Evolutionary conservation across 1,284 basidiomycete genomes (phyloP).

Genomic region (Pisolithus thermaeus): DNA sequence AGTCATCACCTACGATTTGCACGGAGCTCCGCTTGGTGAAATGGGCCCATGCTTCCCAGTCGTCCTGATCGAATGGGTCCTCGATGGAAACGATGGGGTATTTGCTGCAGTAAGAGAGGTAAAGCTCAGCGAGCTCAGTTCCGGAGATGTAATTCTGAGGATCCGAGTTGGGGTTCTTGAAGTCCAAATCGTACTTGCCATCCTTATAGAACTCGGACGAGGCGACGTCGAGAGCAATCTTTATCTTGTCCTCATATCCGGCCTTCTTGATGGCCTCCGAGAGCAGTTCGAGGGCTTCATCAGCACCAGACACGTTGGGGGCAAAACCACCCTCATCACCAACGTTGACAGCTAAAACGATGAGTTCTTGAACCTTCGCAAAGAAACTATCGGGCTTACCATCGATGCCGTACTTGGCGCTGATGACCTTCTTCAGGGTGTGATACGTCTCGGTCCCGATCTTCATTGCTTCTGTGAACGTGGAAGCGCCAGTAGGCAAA

Average conservation of each 20-base stretch:
- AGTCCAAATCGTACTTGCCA: slow-evolving; percentile 99
- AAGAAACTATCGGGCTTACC: slow-evolving; percentile 43
- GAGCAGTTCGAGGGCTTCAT: slow-evolving; percentile 96
- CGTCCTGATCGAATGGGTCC: slow-evolving; percentile 99
- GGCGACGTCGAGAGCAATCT: slow-evolving; percentile 98
- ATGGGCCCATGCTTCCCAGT: slow-evolving; percentile 97
- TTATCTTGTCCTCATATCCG: slow-evolving; percentile 97
- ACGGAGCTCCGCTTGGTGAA: slow-evolving; percentile 76
- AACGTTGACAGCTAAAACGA: slow-evolving; percentile 84
- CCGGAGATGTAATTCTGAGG: slow-evolving; percentile 94
- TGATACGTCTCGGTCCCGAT: slow-evolving; percentile 99
- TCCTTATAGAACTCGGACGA: slow-evolving; percentile 99
- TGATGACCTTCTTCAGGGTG: slow-evolving; percentile 99
- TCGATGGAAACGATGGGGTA: slow-evolving; percentile 98
- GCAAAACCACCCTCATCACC: slow-evolving; percentile 99
- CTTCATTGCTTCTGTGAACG: slow-evolving; percentile 97
- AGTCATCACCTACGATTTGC: slow-evolving; percentile 96
- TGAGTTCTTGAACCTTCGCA: neutral
- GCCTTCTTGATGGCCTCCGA: slow-evolving; percentile 96
- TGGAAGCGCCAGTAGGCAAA: slow-evolving; percentile 86
- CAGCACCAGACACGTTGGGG: slow-evolving; percentile 94
- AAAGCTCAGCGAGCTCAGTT: slow-evolving; percentile 89
- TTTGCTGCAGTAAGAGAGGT: slow-evolving; percentile 81
- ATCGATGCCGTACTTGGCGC: slow-evolving; percentile 98
- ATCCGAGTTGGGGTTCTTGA: slow-evolving; percentile 99